Evolutionary conservation across 2,329 filamentous ascomycete species (phyloP).

Genomic region (Ceratocystis ficicola): DNA sequence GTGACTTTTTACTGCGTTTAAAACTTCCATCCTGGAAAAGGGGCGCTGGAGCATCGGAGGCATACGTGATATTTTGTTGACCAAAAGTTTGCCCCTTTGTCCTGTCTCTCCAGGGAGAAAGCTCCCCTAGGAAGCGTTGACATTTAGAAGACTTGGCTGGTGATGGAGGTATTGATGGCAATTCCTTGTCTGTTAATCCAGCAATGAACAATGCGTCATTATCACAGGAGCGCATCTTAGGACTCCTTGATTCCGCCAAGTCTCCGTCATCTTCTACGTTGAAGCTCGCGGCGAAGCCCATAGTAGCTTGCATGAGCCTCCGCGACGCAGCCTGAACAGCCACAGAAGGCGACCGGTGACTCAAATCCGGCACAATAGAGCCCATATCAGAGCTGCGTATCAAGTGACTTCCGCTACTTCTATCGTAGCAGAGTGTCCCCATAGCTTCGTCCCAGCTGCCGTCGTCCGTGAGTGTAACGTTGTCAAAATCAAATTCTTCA

Average conservation of each 20-base stretch:
- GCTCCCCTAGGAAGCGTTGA: not conserved
- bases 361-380: conserved; percentile 4
- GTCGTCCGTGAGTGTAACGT: conserved; percentile 52
- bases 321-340: conserved; percentile 43
- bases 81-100: not conserved
- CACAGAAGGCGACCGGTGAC: conserved; percentile 34
- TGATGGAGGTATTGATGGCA: conserved; percentile 29
- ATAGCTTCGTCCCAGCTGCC: conserved; percentile 75
- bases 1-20: conserved; percentile 7
- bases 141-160: conserved; percentile 20
- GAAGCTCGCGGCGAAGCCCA: conserved; percentile 23
- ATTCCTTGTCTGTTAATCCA: conserved; percentile 38
- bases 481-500: conserved; percentile 68
- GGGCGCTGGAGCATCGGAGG: not conserved
- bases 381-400: conserved; percentile 25
- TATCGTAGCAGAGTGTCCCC: conserved; percentile 47
- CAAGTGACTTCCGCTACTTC: conserved; percentile 31
- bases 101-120: not conserved
- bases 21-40: not conserved
- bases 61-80: not conserved
- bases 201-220: conserved; percentile 31
- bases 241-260: not conserved
- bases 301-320: conserved; percentile 36
- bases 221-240: conserved; percentile 21
- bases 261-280: not conserved